Evolutionary conservation across 768 basidiomycete genomes (phyloP).

Genomic region (Russula sp.): DNA sequence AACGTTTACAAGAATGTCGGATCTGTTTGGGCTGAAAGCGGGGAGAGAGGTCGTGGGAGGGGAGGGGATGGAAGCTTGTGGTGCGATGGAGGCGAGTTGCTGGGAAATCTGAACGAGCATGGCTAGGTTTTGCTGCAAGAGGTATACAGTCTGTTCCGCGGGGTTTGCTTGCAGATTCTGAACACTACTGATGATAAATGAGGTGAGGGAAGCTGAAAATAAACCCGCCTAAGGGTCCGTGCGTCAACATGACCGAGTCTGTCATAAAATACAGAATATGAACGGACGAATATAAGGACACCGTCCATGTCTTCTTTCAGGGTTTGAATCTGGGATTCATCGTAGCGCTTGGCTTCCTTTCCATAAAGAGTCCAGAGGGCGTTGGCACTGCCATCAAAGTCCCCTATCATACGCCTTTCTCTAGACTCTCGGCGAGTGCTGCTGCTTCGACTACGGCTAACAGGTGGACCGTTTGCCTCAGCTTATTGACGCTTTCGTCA

Average conservation of each 20-base stretch:
- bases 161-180: neutral
- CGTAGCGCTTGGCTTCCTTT: neutral
- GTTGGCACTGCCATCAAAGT: neutral
- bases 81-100: neutral
- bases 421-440: no score
- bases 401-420: neutral
- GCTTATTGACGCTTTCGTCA: no score
- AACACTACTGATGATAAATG: neutral
- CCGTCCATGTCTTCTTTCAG: neutral
- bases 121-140: neutral
- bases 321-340: neutral
- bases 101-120: constrained; percentile 2
- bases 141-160: neutral
- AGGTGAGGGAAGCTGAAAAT: neutral
- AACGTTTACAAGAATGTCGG: neutral
- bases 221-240: neutral
- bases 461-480: no score
- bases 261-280: no score
- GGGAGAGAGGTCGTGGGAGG: neutral
- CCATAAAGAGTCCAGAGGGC: neutral
- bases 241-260: neutral
- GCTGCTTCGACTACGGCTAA: neutral
- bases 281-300: neutral
- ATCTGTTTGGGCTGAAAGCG: neutral
- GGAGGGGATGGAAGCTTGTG: neutral